Evolutionary conservation across 352 stramenopile genomes (phyloP).

Genomic region (Pythium sp.): DNA sequence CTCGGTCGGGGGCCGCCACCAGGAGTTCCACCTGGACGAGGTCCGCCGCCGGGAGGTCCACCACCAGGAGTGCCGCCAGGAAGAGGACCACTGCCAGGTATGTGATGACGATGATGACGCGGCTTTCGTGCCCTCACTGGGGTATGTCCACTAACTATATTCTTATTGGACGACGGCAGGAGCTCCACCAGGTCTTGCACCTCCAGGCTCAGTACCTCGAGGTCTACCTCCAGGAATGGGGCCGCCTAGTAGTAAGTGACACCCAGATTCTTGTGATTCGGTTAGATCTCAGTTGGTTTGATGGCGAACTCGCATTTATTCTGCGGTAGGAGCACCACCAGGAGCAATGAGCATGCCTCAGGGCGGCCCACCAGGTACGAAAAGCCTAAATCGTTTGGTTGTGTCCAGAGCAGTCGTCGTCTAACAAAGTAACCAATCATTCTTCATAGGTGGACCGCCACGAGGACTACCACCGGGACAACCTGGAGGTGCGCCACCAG

Average conservation of each 20-base stretch:
- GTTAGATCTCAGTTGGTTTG: neutral
- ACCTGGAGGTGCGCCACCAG: slow-evolving; percentile 18
- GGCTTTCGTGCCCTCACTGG: neutral
- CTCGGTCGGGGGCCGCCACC: slow-evolving; percentile 21
- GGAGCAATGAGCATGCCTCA: slow-evolving; percentile 19
- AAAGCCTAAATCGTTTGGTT: neutral
- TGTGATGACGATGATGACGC: neutral
- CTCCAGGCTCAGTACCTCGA: slow-evolving; percentile 13
- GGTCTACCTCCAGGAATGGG: slow-evolving; percentile 14
- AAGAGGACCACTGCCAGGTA: slow-evolving; percentile 34
- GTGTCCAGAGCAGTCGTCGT: neutral
- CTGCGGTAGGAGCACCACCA: slow-evolving; percentile 23
- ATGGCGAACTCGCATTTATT: neutral
- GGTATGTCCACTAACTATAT: neutral
- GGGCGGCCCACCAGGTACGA: slow-evolving; percentile 29
- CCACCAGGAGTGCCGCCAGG: slow-evolving; percentile 20
- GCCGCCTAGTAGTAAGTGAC: slow-evolving; percentile 4
- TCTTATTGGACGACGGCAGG: slow-evolving; percentile 8
- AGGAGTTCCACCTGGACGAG: slow-evolving; percentile 17
- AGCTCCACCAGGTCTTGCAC: slow-evolving; percentile 18
- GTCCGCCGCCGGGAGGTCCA: slow-evolving; percentile 18
- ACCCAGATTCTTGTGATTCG: neutral
- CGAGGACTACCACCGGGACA: slow-evolving; percentile 23
- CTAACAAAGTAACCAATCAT: neutral
- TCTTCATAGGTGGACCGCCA: slow-evolving; percentile 13